phyloP scores from a whole-genome alignment of 139 green algal genomes.

The Picochlorum sp. region DNA sequence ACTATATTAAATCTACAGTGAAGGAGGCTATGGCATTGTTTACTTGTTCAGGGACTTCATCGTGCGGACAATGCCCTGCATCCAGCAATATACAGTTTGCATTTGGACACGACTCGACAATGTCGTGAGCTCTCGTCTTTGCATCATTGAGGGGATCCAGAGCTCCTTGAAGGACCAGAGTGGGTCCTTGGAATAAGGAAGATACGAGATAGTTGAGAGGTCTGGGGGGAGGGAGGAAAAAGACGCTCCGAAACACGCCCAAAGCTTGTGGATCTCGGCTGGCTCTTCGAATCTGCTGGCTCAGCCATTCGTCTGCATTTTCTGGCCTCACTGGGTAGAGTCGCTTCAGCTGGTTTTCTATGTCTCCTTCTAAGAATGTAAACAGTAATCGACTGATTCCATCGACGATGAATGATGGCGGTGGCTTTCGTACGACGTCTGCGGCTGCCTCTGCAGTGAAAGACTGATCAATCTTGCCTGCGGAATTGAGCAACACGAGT shows the following conservation, averaged over 20 bases:
- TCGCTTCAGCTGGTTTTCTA: conserved; percentile 43
- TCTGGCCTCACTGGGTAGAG: conserved; percentile 65
- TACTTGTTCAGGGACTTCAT: conserved; percentile 66
- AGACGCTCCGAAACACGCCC: conserved; percentile 62
- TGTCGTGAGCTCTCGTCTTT: conserved; percentile 32
- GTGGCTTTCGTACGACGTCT: conserved; percentile 1
- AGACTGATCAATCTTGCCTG: conserved; percentile 24
- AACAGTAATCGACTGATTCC: conserved; percentile 39
- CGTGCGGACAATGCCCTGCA: conserved; percentile 76
- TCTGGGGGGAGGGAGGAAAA: conserved; percentile 76
- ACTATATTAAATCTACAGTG: not conserved
- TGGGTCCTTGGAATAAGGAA: conserved; percentile 50
- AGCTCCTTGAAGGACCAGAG: conserved; percentile 56
- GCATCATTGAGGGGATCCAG: conserved; percentile 82
- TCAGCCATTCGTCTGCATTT: conserved; percentile 71
- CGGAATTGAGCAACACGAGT: conserved; percentile 62
- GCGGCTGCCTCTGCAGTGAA: conserved; percentile 8
- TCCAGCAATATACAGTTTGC: conserved; percentile 28
- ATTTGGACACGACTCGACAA: conserved; percentile 39
- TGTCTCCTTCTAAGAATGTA: conserved; percentile 49
- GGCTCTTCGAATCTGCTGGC: conserved; percentile 62
- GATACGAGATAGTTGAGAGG: conserved; percentile 75
- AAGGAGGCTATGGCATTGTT: conserved; percentile 51
- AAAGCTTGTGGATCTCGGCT: conserved; percentile 52
- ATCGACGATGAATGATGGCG: conserved; percentile 29